Base-by-base conservation (phyloP, 2,329 filamentous ascomycete species). In the Cercospora zeina region DNA sequence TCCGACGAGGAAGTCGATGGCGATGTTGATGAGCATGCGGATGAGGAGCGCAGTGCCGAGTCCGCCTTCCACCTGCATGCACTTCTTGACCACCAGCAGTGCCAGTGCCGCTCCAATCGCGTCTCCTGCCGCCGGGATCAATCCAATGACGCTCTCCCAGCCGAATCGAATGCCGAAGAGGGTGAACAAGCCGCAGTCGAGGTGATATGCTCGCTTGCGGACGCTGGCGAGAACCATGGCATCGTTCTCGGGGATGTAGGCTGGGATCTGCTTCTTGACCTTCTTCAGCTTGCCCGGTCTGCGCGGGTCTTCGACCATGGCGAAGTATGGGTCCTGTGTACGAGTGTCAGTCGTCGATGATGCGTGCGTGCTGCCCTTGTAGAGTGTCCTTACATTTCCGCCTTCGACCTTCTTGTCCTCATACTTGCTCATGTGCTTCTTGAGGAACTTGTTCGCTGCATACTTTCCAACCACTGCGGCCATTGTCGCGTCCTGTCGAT, bases 131-230 rank as follows among this genome's bases (percentile, higher is more conserved):
- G 85, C 85, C 69, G 95, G 95, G 59, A 97, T 77, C 7, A 97
- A 74, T 13, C 88, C 95, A 70, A 97, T 90, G 62, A 96, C 84
- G 69, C 88, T 89, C 56, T 90, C 86, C 91, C 92, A 97, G 59
- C 95, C 95, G 73, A 97, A 93, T 62, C 88, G 85, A 62, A 96
- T 83, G 47, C 92, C 91, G 67, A 89, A 85, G 72, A 91, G 85
- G 72, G 85, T 92, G 80, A 93, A 96, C 5, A 96, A 84, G 59
- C 84, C 85, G 81, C 91, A 89, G 76, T 97, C 95, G 27, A 97
- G 85, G 37, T 86, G 84, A 77, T 96, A 96, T 34, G 95, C 92
- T 62, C 89, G 84, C 70, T 89, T 85, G 76, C 96, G 93, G 69
- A 96, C 91, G 70, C 89, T 89, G 69, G 89, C 96, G 66, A 97